Conservation (phyloP, 1,284 basidiomycete genomes). For the Malassezia furfur region DNA sequence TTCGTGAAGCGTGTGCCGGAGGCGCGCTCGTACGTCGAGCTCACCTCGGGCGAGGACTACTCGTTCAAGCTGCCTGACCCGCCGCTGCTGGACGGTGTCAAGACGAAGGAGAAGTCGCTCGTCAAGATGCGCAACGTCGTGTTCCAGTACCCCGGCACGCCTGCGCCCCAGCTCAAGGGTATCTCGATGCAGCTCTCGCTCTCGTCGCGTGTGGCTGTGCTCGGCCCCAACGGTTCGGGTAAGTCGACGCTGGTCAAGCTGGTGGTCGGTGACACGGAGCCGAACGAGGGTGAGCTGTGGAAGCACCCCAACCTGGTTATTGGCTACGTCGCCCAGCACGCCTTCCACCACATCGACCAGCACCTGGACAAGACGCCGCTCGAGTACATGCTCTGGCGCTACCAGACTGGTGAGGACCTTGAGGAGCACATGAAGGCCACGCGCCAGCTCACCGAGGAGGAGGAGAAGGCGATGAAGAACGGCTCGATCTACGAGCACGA, state of each 20-base stretch:
- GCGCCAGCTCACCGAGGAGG: slow-evolving; percentile 36
- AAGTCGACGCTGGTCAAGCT: slow-evolving; percentile 49
- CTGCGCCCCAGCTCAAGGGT: slow-evolving; percentile 45
- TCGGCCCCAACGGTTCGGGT: slow-evolving; percentile 48
- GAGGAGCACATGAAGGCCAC: slow-evolving; percentile 47
- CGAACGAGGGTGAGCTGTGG: slow-evolving; percentile 45
- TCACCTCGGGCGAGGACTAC: slow-evolving; percentile 48
- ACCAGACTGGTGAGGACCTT: slow-evolving; percentile 49
- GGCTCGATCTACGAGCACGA: slow-evolving; percentile 44
- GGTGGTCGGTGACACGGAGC: slow-evolving; percentile 47
- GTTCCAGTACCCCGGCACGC: slow-evolving; percentile 47
- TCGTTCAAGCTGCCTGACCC: slow-evolving; percentile 49
- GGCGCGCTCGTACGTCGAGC: slow-evolving; percentile 45
- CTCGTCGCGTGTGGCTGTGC: slow-evolving; percentile 48
- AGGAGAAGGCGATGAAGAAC: slow-evolving; percentile 43
- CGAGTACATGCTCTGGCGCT: slow-evolving; percentile 49
- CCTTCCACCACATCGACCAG: slow-evolving; percentile 49
- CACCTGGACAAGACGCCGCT: slow-evolving; percentile 48
- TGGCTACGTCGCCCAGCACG: slow-evolving; percentile 49
- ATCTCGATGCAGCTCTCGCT: slow-evolving; percentile 48
- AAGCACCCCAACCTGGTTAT: slow-evolving; percentile 49
- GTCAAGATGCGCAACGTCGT: slow-evolving; percentile 47
- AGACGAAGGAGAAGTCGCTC: slow-evolving; percentile 50
- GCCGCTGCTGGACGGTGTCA: slow-evolving; percentile 48
- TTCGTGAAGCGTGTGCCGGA: slow-evolving; percentile 49